phyloP scores from a whole-genome alignment of 1,139 yeast genomes.

The Hemisphaericaspora xylofermentans region DNA sequence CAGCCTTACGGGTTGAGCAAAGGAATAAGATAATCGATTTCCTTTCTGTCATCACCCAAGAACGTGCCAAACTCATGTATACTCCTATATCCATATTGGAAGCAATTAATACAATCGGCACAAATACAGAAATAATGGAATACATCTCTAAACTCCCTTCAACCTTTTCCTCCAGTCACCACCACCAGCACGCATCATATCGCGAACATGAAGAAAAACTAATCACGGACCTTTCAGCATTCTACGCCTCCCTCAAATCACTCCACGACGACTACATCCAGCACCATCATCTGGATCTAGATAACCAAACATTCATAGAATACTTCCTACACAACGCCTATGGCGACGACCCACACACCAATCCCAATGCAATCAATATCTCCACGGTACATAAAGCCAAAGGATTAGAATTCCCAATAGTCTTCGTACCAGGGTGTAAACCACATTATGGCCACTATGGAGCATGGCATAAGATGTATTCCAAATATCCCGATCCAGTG shows the following conservation, averaged over 20 bases:
- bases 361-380: constrained; percentile 39
- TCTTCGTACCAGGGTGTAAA: constrained; percentile 49
- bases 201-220: constrained; percentile 13
- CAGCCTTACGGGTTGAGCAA: background rate
- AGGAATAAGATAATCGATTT: constrained; percentile 1
- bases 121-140: constrained; percentile 21
- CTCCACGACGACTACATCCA: constrained; percentile 22
- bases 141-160: constrained; percentile 21
- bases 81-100: constrained; percentile 5
- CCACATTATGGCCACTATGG: constrained; percentile 8
- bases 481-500: constrained; percentile 6
- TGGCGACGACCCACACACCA: constrained; percentile 36
- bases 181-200: background rate
- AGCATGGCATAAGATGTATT: constrained; percentile 5
- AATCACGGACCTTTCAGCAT: constrained; percentile 22
- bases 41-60: background rate
- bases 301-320: constrained; percentile 32
- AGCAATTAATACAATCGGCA: constrained; percentile 20
- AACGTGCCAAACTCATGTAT: constrained; percentile 19
- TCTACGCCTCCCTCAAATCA: constrained; percentile 26
- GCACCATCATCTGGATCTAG: too few species aligned
- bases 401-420: constrained; percentile 71
- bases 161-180: constrained; percentile 2
- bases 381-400: constrained; percentile 73
- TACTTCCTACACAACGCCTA: constrained; percentile 47